Evolutionary conservation across 1,284 basidiomycete genomes (phyloP), one percentile per base, ranked within the genome.

Genomic region (Cryptococcus depauperatus): DNA sequence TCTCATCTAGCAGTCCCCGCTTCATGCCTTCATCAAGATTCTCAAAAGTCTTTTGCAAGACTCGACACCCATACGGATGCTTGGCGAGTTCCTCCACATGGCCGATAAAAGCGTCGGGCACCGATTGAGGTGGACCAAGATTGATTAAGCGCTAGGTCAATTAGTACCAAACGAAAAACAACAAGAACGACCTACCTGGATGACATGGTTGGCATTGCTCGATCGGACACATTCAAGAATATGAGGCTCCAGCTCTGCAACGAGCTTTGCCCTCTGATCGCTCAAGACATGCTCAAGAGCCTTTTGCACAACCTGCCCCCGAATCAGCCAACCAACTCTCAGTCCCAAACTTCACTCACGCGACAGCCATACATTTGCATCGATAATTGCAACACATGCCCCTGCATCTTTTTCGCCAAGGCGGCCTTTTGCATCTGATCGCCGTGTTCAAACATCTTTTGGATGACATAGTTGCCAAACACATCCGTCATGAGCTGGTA

Each of bases 401-500:
- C 82, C 62, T 89, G 82, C 79, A 98, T 85, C 33, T 81, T 77
- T 44, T 74, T 77, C 1, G 81, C 82, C 35, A 97, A 74, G 8
- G 79, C 71, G 2, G 78, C 77, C 61, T 84, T 85, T 64, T 93
- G 90, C 11, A 75, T 71, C 49, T 80, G 77, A 14, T 82, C 84
- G 21, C 93, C 91, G 61, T 85, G 79, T 67, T 98, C 93, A 58
- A 97, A 85, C 58, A 97, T 72, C 72, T 96, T 96, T 70, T 98
- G 93, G 48, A 96, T 82, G 59, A 86, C 82, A 73, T 96, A 98
- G 75, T 98, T 98, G 48, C 93, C 93, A 66, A 96, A 98, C 34
- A 97, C 89, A 62, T 97, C 91, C 55, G 84, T 84, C 63, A 93
- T 87, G 45, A 98, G 76, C 51, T 82, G 79, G 39, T 88, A 71